Evolutionary conservation across 2,329 filamentous ascomycete genomes (phyloP).

Genomic region (Cladobotryum mycophilum): DNA sequence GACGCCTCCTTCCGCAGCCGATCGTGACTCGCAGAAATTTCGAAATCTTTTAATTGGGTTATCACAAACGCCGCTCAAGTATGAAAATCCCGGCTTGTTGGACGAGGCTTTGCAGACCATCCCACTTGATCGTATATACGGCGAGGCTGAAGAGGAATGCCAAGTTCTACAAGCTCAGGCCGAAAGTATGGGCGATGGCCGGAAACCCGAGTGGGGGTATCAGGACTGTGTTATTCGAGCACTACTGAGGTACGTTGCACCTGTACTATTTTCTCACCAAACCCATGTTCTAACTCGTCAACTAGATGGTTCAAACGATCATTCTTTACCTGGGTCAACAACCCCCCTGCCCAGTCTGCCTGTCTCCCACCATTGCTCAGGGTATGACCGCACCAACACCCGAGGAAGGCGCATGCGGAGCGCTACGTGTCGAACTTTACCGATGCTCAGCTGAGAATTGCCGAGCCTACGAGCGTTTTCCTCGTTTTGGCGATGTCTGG

Average conservation of each 20-base stretch:
- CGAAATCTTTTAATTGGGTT: slow-evolving; percentile 77
- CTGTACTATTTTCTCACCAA: not conserved
- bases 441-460: slow-evolving; percentile 73
- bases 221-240: slow-evolving; percentile 94
- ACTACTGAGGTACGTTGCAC: slow-evolving; percentile 63
- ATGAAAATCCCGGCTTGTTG: slow-evolving; percentile 90
- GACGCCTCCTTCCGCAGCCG: slow-evolving; percentile 60
- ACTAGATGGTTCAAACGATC: slow-evolving; percentile 79
- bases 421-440: slow-evolving; percentile 83
- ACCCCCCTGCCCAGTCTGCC: slow-evolving; percentile 80
- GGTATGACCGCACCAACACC: slow-evolving; percentile 80
- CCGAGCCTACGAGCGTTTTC: slow-evolving; percentile 78
- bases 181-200: slow-evolving; percentile 73
- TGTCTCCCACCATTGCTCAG: slow-evolving; percentile 73
- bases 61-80: slow-evolving; percentile 83
- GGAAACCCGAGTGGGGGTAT: slow-evolving; percentile 87
- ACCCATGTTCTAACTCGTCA: slow-evolving; percentile 15
- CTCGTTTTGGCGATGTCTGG: slow-evolving; percentile 93
- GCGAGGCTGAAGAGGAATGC: slow-evolving; percentile 87
- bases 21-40: slow-evolving; percentile 66
- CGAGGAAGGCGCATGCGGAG: slow-evolving; percentile 84
- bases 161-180: slow-evolving; percentile 85
- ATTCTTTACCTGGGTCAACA: slow-evolving; percentile 97
- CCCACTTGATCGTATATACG: slow-evolving; percentile 84
- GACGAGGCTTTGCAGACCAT: slow-evolving; percentile 87